These are phyloP conservation scores for Suhomyces bokatorum DNA, from an alignment of 1,139 yeast genomes.

Conservation along the genomic window DNA sequence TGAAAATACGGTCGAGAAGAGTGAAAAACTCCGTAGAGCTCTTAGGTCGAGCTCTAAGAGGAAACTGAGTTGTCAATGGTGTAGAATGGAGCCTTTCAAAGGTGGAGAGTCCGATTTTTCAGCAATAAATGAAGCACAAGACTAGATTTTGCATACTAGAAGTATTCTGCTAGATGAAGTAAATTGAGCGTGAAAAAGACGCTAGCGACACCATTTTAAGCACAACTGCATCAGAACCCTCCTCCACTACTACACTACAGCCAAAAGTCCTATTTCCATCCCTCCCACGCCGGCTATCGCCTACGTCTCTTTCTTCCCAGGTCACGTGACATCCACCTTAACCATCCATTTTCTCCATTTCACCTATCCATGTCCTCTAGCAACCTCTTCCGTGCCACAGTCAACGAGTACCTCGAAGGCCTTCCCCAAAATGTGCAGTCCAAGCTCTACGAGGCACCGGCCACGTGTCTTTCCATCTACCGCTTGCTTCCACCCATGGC, in stretches of 20 bases:
- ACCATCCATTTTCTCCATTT: not conserved
- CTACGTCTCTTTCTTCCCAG: no score
- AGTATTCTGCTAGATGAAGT: no score
- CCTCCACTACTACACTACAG: no score
- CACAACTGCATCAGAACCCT: no score
- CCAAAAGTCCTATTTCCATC: no score
- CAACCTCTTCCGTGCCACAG: conserved; percentile 66
- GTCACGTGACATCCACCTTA: conserved; percentile 1
- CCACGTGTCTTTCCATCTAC: conserved; percentile 89
- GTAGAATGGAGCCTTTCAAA: not conserved
- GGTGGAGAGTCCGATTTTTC: not conserved
- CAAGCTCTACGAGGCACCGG: conserved; percentile 76
- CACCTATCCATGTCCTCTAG: conserved; percentile 33
- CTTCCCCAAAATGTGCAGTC: conserved; percentile 83
- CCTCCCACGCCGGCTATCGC: no score
- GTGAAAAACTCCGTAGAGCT: not conserved
- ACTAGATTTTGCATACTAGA: no score
- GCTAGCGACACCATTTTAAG: no score
- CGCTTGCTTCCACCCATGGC: conserved; percentile 87
- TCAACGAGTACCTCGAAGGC: conserved; percentile 86
- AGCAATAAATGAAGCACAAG: not conserved
- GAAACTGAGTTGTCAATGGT: not conserved
- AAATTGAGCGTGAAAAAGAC: no score
- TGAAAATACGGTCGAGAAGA: no score
- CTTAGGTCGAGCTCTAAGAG: not conserved